Percentiles rank a stretch among this genome's conserved stretches.
phyloP scores from a whole-genome alignment of 345 rosid genomes.

The Eucalyptus sp. region DNA sequence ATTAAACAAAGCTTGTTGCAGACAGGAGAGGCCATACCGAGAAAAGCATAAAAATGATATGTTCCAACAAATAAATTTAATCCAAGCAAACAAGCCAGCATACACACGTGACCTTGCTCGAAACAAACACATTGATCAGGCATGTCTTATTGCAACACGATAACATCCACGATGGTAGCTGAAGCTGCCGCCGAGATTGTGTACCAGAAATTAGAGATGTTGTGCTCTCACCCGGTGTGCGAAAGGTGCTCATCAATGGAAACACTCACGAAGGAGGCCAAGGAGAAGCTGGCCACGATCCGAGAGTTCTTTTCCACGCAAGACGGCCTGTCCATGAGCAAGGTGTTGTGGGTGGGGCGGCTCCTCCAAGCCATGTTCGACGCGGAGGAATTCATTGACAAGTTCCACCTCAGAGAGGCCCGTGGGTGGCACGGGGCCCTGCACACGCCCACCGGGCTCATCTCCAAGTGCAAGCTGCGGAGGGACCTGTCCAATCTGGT shows the following conservation, averaged over 20 bases:
- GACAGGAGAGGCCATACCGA: neutral
- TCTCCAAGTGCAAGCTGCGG: rapidly evolving
- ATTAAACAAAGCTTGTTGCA: neutral
- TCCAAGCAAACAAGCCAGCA: neutral
- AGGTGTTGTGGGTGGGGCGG: too few relatives aligned
- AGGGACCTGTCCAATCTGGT: too few relatives aligned
- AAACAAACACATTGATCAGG: neutral
- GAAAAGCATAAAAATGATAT: neutral
- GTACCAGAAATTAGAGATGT: neutral
- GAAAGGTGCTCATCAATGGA: neutral
- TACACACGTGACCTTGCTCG: neutral
- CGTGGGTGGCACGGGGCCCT: rapidly evolving
- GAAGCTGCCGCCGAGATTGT: neutral
- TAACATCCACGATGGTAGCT: rapidly evolving
- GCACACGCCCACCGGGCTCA: rapidly evolving
- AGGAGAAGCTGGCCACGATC: neutral
- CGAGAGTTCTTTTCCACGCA: neutral
- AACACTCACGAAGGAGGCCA: neutral
- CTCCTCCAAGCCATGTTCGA: too few relatives aligned
- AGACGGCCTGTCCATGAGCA: neutral
- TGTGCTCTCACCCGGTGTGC: neutral
- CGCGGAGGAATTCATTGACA: too few relatives aligned
- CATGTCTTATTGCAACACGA: neutral
- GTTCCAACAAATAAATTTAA: neutral
- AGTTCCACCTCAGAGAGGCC: too few relatives aligned